phyloP scores from a whole-genome alignment of 495 filamentous ascomycete species.

The Podospora didyma region DNA sequence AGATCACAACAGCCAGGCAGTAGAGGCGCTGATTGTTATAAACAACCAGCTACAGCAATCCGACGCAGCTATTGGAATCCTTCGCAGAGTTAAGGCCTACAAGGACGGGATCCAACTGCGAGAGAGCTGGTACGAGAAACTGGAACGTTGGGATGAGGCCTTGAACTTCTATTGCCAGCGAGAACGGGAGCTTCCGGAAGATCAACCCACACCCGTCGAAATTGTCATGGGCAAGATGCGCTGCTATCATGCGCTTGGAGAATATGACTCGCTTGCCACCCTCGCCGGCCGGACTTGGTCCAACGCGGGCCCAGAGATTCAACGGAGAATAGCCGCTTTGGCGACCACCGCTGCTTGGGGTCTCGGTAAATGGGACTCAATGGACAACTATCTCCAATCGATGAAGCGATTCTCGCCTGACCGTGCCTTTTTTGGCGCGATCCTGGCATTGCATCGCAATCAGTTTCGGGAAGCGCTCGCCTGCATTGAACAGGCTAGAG shows the following conservation, averaged over 20 bases:
- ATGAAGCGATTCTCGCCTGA: constrained; percentile 94
- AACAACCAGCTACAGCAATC: constrained; percentile 98
- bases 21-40: constrained; percentile 95
- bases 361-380: constrained; percentile 89
- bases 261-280: constrained; percentile 88
- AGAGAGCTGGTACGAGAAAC: constrained; percentile 98
- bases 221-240: constrained; percentile 99
- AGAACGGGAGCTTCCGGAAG: constrained; percentile 59
- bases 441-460: constrained; percentile 88
- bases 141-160: constrained; percentile 98
- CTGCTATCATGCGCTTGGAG: constrained; percentile 92
- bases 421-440: constrained; percentile 94
- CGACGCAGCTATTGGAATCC: constrained; percentile 94
- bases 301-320: constrained; percentile 76
- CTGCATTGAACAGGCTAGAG: constrained; percentile 86
- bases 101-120: constrained; percentile 85
- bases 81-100: constrained; percentile 90
- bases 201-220: constrained; percentile 67
- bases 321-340: constrained; percentile 82
- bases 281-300: constrained; percentile 92
- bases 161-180: constrained; percentile 82
- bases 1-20: constrained; percentile 91
- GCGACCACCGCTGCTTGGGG: constrained; percentile 98
- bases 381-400: constrained; percentile 91
- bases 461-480: constrained; percentile 81